These are phyloP conservation scores for Brassica juncea DNA, from an alignment of 345 rosid species.

Conservation along the genomic window DNA sequence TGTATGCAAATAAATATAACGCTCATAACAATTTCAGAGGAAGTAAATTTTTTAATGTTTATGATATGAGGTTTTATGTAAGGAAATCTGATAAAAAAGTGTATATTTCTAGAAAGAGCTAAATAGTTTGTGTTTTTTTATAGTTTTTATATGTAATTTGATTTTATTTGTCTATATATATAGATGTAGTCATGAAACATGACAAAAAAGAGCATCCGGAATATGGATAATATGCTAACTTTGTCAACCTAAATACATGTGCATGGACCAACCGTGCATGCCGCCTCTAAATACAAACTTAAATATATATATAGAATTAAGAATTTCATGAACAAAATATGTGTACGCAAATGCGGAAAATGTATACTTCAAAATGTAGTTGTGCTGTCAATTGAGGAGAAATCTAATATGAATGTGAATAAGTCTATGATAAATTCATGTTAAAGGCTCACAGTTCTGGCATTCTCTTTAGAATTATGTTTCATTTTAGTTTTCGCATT, in stretches of 20 bases:
- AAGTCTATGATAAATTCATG: background rate
- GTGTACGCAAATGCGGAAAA: background rate
- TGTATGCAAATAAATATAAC: background rate
- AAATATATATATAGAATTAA: background rate
- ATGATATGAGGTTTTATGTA: background rate
- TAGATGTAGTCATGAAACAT: slow-evolving; percentile 28
- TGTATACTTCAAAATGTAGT: background rate
- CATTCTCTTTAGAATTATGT: background rate
- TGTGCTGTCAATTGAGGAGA: background rate
- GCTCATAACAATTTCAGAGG: background rate
- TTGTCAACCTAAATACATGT: background rate
- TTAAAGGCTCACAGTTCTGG: background rate
- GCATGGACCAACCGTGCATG: slow-evolving; percentile 24
- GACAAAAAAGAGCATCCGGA: slow-evolving; percentile 15
- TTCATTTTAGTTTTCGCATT: background rate
- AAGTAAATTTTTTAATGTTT: background rate
- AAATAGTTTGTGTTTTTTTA: background rate
- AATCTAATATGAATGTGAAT: background rate
- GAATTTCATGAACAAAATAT: slow-evolving; percentile 8
- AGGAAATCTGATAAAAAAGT: background rate
- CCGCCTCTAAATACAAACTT: background rate
- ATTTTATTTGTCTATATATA: background rate
- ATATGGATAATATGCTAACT: slow-evolving; percentile 12
- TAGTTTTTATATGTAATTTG: background rate
- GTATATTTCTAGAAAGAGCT: background rate